A percentile compares a stretch with the other conserved stretches of the same genome.
Conservation (phyloP, 192 early-diverging fungal genomes). For the Rhizophlyctis rosea region DNA sequence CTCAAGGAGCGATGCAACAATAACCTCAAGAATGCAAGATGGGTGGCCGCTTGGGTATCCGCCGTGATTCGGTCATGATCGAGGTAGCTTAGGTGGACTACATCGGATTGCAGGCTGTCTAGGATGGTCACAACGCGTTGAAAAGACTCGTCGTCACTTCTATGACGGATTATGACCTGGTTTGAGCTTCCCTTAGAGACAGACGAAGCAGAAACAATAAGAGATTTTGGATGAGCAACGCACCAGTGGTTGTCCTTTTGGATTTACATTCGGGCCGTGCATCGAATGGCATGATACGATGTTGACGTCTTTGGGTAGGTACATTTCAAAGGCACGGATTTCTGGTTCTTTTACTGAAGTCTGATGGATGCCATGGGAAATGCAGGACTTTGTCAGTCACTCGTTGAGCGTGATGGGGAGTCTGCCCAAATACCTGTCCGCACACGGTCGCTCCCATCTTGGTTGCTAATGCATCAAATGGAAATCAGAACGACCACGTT, state of each 20-base stretch:
- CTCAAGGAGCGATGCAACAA: too few species aligned
- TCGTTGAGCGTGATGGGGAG: background rate
- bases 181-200: constrained; percentile 2
- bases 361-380: constrained; percentile 33
- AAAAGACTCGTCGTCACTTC: constrained; percentile 60
- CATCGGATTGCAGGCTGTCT: constrained; percentile 72
- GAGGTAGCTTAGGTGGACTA: constrained; percentile 73
- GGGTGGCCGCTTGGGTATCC: constrained; percentile 96
- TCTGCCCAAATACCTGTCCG: constrained; percentile 58
- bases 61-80: constrained; percentile 96
- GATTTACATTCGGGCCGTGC: constrained; percentile 87
- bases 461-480: constrained; percentile 60
- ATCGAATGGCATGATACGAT: constrained; percentile 94
- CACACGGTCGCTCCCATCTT: constrained; percentile 84
- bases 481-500: too few species aligned
- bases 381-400: background rate
- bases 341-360: constrained; percentile 96
- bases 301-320: constrained; percentile 86
- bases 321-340: constrained; percentile 81
- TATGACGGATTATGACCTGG: constrained; percentile 74
- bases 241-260: constrained; percentile 69
- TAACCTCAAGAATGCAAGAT: constrained; percentile 85
- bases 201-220: too few species aligned
- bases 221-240: constrained; percentile 1
- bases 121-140: constrained; percentile 62